Conservation (phyloP, 1,284 basidiomycete genomes). For the Apiotrichum gracile region DNA sequence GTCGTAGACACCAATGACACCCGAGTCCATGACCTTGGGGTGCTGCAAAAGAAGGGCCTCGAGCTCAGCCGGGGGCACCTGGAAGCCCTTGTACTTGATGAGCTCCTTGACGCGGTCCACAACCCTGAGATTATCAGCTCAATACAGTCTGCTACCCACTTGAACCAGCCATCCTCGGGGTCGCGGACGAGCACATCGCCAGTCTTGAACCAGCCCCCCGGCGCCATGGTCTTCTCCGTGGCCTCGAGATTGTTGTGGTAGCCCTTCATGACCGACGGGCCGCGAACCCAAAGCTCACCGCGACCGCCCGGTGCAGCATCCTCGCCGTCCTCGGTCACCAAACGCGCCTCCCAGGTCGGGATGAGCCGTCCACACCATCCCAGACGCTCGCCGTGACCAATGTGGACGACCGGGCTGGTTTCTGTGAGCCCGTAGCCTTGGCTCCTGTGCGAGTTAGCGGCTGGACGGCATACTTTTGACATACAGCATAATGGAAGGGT, state of each 20-base stretch:
- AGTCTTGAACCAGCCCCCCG: constrained; percentile 69
- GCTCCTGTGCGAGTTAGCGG: too few species aligned
- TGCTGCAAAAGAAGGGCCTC: constrained; percentile 68
- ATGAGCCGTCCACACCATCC: constrained; percentile 67
- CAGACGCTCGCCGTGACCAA: constrained; percentile 43
- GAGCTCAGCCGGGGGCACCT: constrained; percentile 71
- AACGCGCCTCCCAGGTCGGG: constrained; percentile 68
- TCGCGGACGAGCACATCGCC: constrained; percentile 67
- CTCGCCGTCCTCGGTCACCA: constrained; percentile 52
- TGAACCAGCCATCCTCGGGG: constrained; percentile 52
- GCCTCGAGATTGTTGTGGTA: constrained; percentile 61
- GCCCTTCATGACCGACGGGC: constrained; percentile 72
- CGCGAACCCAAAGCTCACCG: constrained; percentile 76
- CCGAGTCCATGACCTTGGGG: constrained; percentile 62
- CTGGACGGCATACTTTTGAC: too few species aligned
- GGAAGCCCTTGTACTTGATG: constrained; percentile 63
- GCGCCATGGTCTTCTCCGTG: constrained; percentile 61
- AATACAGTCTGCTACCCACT: background rate
- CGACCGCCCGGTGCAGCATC: constrained; percentile 53
- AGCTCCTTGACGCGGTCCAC: constrained; percentile 63
- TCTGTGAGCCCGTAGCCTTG: constrained; percentile 49
- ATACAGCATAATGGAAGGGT: constrained; percentile 22
- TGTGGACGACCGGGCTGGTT: constrained; percentile 42
- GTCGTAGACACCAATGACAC: constrained; percentile 63
- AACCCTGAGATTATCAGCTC: constrained; percentile 21